Percentiles rank a stretch among this genome's conserved stretches.
phyloP scores from a whole-genome alignment of 2,329 filamentous ascomycete genomes.

The Venturia carpophila region DNA sequence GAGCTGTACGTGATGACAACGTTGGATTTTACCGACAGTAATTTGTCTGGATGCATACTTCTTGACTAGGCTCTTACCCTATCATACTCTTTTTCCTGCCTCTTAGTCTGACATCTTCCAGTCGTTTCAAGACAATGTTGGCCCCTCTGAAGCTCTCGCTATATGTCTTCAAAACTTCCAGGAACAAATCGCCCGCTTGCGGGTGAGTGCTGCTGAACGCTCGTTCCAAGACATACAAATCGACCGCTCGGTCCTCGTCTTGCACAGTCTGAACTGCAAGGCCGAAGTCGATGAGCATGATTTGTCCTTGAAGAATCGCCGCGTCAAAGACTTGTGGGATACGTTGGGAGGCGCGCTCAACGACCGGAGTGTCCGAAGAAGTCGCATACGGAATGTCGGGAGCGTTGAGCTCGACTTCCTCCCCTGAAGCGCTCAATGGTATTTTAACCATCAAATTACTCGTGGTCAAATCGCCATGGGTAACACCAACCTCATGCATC shows the following conservation, averaged over 20 bases:
- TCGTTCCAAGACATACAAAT: slow-evolving; percentile 89
- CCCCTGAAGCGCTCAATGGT: background rate
- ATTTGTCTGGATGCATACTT: background rate
- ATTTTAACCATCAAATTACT: slow-evolving; percentile 83
- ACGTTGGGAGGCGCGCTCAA: background rate
- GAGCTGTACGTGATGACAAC: background rate
- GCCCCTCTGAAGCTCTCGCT: slow-evolving; percentile 66
- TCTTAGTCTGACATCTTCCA: slow-evolving; percentile 89
- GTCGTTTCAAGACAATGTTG: slow-evolving; percentile 62
- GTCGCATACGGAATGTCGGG: slow-evolving; percentile 13
- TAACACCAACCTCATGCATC: slow-evolving; percentile 75
- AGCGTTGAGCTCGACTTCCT: background rate
- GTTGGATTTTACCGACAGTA: background rate
- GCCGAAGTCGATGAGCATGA: slow-evolving; percentile 92
- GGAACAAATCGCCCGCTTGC: slow-evolving; percentile 67
- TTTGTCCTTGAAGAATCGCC: slow-evolving; percentile 53
- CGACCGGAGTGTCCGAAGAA: slow-evolving; percentile 16
- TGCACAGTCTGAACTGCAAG: slow-evolving; percentile 71
- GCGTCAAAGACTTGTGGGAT: background rate
- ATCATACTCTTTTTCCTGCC: slow-evolving; percentile 97
- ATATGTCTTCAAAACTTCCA: slow-evolving; percentile 68
- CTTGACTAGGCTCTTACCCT: slow-evolving; percentile 48
- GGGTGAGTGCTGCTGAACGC: slow-evolving; percentile 95
- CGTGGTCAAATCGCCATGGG: slow-evolving; percentile 94
- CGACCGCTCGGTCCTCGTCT: slow-evolving; percentile 91